Conservation (phyloP, 139 green algal genomes). For the Spirogloea muscicola region DNA sequence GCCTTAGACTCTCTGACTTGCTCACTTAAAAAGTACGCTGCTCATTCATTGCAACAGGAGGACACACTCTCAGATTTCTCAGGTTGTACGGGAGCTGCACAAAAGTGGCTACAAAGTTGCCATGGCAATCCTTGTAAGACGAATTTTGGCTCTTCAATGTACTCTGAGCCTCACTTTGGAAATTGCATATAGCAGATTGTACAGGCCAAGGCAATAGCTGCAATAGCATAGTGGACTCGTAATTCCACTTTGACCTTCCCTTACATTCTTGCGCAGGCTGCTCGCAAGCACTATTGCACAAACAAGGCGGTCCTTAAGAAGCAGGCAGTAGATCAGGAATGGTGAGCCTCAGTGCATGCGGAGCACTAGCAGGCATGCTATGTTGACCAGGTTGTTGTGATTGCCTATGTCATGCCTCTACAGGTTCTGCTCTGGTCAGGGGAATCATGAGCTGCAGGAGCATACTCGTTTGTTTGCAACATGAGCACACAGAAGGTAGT, state of each 20-base stretch:
- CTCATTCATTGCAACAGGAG: conserved; percentile 67
- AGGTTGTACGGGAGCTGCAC: conserved; percentile 90
- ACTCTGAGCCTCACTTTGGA: neutral
- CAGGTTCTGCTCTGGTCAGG: neutral
- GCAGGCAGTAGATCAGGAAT: conserved; percentile 13
- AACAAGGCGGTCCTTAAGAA: conserved; percentile 60
- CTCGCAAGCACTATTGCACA: conserved; percentile 81
- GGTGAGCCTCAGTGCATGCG: conserved; percentile 2
- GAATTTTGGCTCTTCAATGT: neutral
- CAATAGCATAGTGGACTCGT: neutral
- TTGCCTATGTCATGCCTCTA: too few relatives aligned
- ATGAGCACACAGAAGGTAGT: conserved; percentile 3
- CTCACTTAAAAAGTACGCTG: neutral
- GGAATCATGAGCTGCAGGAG: neutral
- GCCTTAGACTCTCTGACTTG: neutral
- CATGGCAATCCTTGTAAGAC: conserved; percentile 82
- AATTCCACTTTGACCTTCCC: neutral
- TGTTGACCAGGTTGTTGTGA: neutral
- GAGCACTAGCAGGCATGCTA: neutral
- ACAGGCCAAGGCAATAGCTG: neutral
- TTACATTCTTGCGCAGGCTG: conserved; percentile 38
- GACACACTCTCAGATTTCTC: conserved; percentile 90
- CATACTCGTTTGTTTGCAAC: conserved; percentile 20
- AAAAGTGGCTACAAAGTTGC: conserved; percentile 66
- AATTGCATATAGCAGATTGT: neutral